Conservation (phyloP, 495 filamentous ascomycete species). For the Letharia columbiana region DNA sequence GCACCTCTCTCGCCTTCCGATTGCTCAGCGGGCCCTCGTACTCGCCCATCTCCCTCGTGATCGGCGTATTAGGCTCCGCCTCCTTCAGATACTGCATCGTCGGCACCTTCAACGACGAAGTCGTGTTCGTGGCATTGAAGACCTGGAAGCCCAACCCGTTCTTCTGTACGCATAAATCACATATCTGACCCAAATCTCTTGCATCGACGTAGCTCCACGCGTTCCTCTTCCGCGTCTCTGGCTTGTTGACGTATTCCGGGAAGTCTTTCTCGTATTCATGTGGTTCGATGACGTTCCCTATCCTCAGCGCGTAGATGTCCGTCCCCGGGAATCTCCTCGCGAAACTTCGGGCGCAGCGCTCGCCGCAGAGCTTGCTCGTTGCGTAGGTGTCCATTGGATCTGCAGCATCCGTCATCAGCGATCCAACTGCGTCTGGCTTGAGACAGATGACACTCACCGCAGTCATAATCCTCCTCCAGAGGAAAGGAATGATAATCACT, state of each 20-base stretch:
- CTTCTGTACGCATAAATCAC: slow-evolving; percentile 40
- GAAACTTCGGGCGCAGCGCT: slow-evolving; percentile 48
- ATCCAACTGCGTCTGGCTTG: background rate
- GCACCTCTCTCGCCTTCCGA: slow-evolving; percentile 47
- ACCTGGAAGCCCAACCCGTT: slow-evolving; percentile 49
- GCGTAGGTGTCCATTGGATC: slow-evolving; percentile 52
- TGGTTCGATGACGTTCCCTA: slow-evolving; percentile 51
- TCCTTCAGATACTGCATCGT: slow-evolving; percentile 43
- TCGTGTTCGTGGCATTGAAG: slow-evolving; percentile 55
- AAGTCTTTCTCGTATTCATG: slow-evolving; percentile 50
- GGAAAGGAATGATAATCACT: slow-evolving; percentile 49
- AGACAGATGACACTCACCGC: slow-evolving; percentile 15
- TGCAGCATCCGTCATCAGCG: background rate
- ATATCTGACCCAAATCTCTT: slow-evolving; percentile 51
- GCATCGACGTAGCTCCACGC: slow-evolving; percentile 56
- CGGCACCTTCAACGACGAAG: slow-evolving; percentile 41
- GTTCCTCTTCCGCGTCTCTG: slow-evolving; percentile 42
- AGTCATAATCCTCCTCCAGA: slow-evolving; percentile 45
- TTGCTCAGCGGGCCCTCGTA: slow-evolving; percentile 52
- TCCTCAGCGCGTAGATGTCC: slow-evolving; percentile 52
- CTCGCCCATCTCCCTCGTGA: slow-evolving; percentile 45
- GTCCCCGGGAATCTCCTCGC: slow-evolving; percentile 40
- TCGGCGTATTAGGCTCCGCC: slow-evolving; percentile 36
- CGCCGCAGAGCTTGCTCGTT: slow-evolving; percentile 50
- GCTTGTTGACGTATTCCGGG: slow-evolving; percentile 39